phyloP scores from a whole-genome alignment of 345 rosid genomes.

The Excoecaria agallocha region DNA sequence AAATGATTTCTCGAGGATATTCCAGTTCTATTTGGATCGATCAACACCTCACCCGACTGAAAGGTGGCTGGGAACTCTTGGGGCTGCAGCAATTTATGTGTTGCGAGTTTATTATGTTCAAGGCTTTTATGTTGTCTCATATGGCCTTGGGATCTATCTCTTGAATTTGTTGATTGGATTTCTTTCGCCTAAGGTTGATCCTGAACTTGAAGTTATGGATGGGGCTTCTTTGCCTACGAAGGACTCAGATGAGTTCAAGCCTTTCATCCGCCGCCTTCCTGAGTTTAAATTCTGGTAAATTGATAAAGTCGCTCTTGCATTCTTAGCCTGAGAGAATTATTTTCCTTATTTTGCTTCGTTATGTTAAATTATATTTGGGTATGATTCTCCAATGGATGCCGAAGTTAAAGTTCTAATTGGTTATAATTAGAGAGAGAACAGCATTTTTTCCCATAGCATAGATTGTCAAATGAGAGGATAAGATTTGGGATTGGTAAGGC shows the following conservation, averaged over 20 bases:
- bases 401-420: not conserved
- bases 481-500: not conserved
- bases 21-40: conserved; percentile 70
- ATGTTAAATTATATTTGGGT: not conserved
- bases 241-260: conserved; percentile 64
- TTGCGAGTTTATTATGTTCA: conserved; percentile 52
- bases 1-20: conserved; percentile 49
- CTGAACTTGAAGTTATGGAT: conserved; percentile 61
- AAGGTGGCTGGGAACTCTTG: conserved; percentile 67
- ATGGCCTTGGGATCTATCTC: conserved; percentile 70
- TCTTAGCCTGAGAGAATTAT: not conserved
- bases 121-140: conserved; percentile 61
- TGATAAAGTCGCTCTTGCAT: not conserved
- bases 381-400: not conserved
- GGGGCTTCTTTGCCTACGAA: conserved; percentile 46
- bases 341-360: not conserved
- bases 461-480: not conserved
- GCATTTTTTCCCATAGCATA: not conserved
- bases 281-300: conserved; percentile 81
- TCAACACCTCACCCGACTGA: conserved; percentile 54
- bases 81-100: conserved; percentile 47
- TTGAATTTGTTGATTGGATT: conserved; percentile 79
- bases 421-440: not conserved
- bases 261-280: conserved; percentile 78
- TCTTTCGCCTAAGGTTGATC: conserved; percentile 75